Conservation (phyloP, 352 stramenopile genomes). For the Globisporangium yorkense region DNA sequence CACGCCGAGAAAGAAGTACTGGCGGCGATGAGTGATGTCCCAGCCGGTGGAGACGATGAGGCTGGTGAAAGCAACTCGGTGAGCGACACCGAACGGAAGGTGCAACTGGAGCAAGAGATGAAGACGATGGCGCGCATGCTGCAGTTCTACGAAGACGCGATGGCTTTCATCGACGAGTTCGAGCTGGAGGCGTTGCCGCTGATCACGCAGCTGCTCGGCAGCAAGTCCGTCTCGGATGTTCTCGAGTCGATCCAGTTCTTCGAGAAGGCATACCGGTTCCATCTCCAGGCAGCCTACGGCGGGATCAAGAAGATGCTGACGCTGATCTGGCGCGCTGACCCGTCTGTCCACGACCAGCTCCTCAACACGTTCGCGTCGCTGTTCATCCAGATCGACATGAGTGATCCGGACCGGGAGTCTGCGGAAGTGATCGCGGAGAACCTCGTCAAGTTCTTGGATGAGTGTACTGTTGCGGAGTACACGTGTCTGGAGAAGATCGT, state of each 20-base stretch:
- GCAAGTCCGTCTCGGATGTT: slow-evolving; percentile 89
- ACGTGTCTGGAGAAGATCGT: slow-evolving; percentile 77
- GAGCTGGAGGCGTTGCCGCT: slow-evolving; percentile 70
- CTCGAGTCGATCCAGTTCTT: slow-evolving; percentile 93
- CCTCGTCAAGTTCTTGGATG: slow-evolving; percentile 67
- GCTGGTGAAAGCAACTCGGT: slow-evolving; percentile 1
- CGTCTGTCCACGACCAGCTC: slow-evolving; percentile 88
- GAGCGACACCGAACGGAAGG: slow-evolving; percentile 33
- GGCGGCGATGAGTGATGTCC: slow-evolving; percentile 34
- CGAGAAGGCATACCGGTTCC: slow-evolving; percentile 87
- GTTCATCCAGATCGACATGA: slow-evolving; percentile 50
- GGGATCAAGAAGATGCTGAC: slow-evolving; percentile 90
- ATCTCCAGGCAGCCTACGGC: slow-evolving; percentile 81
- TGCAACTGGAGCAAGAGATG: slow-evolving; percentile 59
- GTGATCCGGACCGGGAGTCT: slow-evolving; percentile 31
- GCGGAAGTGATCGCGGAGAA: slow-evolving; percentile 54
- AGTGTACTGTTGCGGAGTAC: slow-evolving; percentile 71
- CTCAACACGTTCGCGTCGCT: slow-evolving; percentile 75
- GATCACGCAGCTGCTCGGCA: slow-evolving; percentile 86
- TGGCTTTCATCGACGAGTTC: slow-evolving; percentile 91
- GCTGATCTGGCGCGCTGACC: slow-evolving; percentile 88
- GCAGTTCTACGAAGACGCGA: slow-evolving; percentile 90
- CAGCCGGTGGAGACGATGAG: slow-evolving; percentile 8
- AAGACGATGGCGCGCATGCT: slow-evolving; percentile 72
- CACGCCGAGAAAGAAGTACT: slow-evolving; percentile 74